Evolutionary conservation across 192 early-diverging fungal genomes (phyloP), one percentile per base, ranked within the genome.

Genomic region (Coemansia sp.): DNA sequence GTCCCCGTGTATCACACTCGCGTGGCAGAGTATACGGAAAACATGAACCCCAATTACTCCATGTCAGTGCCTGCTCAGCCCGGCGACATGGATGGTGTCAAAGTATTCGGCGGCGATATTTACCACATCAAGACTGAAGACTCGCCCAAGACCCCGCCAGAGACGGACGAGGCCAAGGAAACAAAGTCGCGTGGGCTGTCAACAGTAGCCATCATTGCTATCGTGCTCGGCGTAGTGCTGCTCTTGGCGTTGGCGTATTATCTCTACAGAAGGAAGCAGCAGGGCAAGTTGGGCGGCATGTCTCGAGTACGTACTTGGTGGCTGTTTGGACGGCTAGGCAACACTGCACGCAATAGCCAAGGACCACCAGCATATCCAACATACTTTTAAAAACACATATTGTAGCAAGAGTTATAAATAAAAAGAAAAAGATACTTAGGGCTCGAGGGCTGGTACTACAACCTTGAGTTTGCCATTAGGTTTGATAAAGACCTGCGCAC

Each of bases 381-480:
- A 44, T 45, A 44, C 17, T 19, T 8, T 44, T 60, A 58, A 39
- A 67, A 38, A 63, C 25, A 29, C 7, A 64, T 44, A 59, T 65
- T 50, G 42, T 41, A 36, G 39, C 19, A 58, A 64, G 27, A 27
- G 27, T 27, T 27, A 27, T 27, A 57, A 61, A 50, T 36, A 19
- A 62, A 21, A 51, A 39, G 0, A n/a, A 25, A 37, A 12, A 37
- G 19, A 6, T 5, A 5, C 14, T 60, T 42, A 74, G 23, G 36
- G 36, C 5, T 69, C 71, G 1, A 82, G 46, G 2, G 73, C 79
- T 9, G 79, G 79, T 4, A 82, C 74, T 0, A 82, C 68, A n/a
- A 82, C 70, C 74, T 82, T 82, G 55, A 82, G 74, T 41, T 76
- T 82, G 45, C 79, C 79, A 38, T 82, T 82, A 17, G 79, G 79